These are phyloP conservation scores for Aspergillus carlsbadensis DNA, from an alignment of 495 filamentous ascomycete genomes.

Conservation along the genomic window DNA sequence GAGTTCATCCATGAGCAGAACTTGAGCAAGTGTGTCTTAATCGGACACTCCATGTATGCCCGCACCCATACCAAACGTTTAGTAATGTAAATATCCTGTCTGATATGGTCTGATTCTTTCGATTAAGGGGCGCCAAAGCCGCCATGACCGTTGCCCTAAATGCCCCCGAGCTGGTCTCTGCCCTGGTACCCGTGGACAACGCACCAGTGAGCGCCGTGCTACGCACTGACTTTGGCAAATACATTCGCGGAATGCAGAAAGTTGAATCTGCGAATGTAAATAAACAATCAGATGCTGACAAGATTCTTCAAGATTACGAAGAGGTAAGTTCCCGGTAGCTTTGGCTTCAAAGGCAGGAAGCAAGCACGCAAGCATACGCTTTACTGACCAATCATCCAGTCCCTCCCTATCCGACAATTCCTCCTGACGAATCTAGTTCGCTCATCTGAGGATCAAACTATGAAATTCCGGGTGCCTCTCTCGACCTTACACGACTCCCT, in stretches of 20 bases:
- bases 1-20: conserved; percentile 75
- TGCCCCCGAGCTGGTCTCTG: conserved; percentile 59
- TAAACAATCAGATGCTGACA: conserved; percentile 74
- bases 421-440: conserved; percentile 84
- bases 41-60: conserved; percentile 91
- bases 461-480: conserved; percentile 62
- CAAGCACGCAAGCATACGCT: too few relatives aligned
- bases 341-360: neutral
- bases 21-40: conserved; percentile 68
- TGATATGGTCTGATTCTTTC: neutral
- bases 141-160: conserved; percentile 85
- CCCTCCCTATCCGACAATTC: conserved; percentile 81
- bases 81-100: neutral
- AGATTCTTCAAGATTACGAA: conserved; percentile 77
- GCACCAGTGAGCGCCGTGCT: conserved; percentile 80
- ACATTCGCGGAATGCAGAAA: conserved; percentile 80
- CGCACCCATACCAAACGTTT: neutral
- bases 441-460: conserved; percentile 35
- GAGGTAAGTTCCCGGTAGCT: conserved; percentile 37
- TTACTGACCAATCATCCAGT: conserved; percentile 35
- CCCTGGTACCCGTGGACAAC: conserved; percentile 87
- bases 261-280: conserved; percentile 63
- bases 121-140: conserved; percentile 81
- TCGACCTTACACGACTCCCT: conserved; percentile 55
- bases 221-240: conserved; percentile 71